Evolutionary conservation across 2,329 filamentous ascomycete species (phyloP).

Genomic region (Xylariales sp.): DNA sequence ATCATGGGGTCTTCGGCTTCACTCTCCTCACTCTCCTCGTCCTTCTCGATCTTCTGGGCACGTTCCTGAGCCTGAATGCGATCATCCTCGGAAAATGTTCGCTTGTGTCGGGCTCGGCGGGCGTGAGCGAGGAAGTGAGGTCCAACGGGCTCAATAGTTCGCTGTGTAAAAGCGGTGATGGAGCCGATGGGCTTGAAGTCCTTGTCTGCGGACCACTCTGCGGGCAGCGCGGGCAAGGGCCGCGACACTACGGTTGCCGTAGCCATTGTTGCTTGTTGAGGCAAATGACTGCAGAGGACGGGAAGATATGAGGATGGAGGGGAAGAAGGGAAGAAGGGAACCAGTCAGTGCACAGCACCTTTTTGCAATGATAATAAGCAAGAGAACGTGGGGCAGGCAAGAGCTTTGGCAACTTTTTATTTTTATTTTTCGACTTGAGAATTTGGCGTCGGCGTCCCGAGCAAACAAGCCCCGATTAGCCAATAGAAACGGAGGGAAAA

Average conservation of each 20-base stretch:
- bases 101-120: constrained; percentile 93
- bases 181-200: constrained; percentile 88
- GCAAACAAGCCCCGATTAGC: constrained; percentile 18
- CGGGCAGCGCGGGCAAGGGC: constrained; percentile 79
- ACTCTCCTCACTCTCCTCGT: constrained; percentile 89
- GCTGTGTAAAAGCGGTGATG: constrained; percentile 80
- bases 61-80: constrained; percentile 95
- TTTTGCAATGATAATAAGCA: neutral
- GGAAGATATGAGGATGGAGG: constrained; percentile 18
- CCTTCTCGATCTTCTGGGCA: constrained; percentile 94
- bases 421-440: constrained; percentile 4
- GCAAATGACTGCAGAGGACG: constrained; percentile 4
- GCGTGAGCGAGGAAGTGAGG: constrained; percentile 98
- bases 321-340: constrained; percentile 2
- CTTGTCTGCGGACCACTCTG: constrained; percentile 87
- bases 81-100: constrained; percentile 98
- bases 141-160: constrained; percentile 94
- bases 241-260: constrained; percentile 69
- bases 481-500: neutral
- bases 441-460: constrained; percentile 14
- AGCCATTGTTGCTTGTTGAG: constrained; percentile 66
- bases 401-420: constrained; percentile 6
- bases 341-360: neutral
- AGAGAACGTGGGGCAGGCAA: constrained; percentile 24
- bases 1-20: constrained; percentile 94